These are phyloP conservation scores for Thraustochytrium striatum DNA, from an alignment of 352 stramenopile species.

Conservation along the genomic window DNA sequence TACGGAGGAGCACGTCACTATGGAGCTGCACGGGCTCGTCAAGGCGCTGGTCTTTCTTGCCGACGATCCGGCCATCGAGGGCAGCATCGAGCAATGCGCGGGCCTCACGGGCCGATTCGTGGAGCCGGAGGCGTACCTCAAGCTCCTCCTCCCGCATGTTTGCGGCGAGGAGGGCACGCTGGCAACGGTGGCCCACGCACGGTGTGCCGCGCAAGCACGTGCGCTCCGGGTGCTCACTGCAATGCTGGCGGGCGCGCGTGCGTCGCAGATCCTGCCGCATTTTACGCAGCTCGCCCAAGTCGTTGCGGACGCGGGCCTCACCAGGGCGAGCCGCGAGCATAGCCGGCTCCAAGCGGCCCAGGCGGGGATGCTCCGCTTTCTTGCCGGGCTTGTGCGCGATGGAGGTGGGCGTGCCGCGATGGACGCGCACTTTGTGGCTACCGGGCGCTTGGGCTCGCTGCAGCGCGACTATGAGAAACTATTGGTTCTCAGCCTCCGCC, in stretches of 20 bases:
- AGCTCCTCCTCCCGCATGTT: constrained; percentile 54
- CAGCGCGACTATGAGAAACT: background rate
- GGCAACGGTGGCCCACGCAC: background rate
- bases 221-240: background rate
- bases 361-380: background rate
- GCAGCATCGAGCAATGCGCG: constrained; percentile 50
- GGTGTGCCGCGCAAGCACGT: background rate
- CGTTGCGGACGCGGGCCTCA: background rate
- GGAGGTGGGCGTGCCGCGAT: background rate
- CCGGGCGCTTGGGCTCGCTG: constrained; percentile 11
- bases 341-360: background rate
- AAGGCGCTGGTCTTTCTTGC: constrained; percentile 61
- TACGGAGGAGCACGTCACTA: constrained; percentile 85
- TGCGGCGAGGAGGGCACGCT: background rate
- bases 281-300: background rate
- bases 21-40: constrained; percentile 73
- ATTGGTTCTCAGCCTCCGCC: too few species aligned
- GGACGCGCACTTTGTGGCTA: constrained; percentile 34
- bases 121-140: constrained; percentile 56
- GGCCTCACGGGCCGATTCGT: constrained; percentile 54
- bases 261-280: background rate
- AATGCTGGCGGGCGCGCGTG: background rate
- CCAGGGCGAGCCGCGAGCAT: background rate
- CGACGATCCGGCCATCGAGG: constrained; percentile 29
- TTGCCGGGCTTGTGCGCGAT: background rate